phyloP scores from a whole-genome alignment of 805 yeast species.

The Candida verbasci region DNA sequence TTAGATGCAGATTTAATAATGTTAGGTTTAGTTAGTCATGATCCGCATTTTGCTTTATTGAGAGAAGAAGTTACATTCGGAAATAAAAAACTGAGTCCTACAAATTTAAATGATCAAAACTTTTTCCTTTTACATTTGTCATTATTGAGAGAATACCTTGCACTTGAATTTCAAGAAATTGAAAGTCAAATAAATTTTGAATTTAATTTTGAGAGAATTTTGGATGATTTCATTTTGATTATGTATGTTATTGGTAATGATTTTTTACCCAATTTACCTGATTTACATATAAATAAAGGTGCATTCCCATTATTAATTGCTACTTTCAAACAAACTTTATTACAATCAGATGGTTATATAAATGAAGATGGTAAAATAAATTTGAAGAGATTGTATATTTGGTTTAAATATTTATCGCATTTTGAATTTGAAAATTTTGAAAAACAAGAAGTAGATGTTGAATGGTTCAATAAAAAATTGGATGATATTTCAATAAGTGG shows the following conservation, averaged over 20 bases:
- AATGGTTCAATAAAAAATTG: conserved; percentile 85
- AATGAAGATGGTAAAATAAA: conserved; percentile 81
- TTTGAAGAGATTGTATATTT: conserved; percentile 61
- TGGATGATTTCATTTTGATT: conserved; percentile 90
- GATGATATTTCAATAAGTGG: conserved; percentile 75
- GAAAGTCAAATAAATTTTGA: conserved; percentile 59
- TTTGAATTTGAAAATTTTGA: conserved; percentile 88
- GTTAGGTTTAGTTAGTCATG: conserved; percentile 88
- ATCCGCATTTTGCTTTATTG: conserved; percentile 89
- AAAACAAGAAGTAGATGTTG: conserved; percentile 74
- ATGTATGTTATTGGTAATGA: conserved; percentile 97
- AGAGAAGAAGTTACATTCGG: conserved; percentile 97
- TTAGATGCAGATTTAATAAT: conserved; percentile 94
- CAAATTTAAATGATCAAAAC: conserved; percentile 66
- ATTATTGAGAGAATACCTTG: conserved; percentile 84
- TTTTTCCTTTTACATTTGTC: conserved; percentile 83
- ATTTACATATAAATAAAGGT: conserved; percentile 87
- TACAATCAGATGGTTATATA: conserved; percentile 74
- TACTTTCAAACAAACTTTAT: conserved; percentile 79
- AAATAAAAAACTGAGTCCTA: conserved; percentile 33
- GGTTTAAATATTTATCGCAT: conserved; percentile 71
- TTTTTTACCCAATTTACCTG: conserved; percentile 95
- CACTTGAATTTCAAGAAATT: conserved; percentile 75
- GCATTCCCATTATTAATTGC: conserved; percentile 91
- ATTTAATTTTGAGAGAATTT: conserved; percentile 79